These are phyloP conservation scores for Saraca asoca DNA, from an alignment of 331 rosid genomes.

Conservation along the genomic window DNA sequence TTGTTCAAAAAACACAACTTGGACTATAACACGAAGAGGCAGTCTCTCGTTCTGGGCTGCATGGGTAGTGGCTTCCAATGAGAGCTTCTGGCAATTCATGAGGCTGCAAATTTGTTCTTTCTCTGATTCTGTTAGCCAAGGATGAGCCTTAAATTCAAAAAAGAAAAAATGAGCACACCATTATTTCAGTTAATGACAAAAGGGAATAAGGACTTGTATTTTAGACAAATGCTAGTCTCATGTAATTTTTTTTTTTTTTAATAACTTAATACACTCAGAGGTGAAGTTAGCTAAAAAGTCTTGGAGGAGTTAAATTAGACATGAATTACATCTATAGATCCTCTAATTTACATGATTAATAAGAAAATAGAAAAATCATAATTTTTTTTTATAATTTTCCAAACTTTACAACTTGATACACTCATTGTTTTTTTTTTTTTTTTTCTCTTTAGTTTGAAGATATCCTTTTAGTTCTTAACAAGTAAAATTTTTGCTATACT, in stretches of 20 bases:
- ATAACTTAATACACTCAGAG: too few species aligned
- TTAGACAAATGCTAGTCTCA: too few species aligned
- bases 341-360: neutral
- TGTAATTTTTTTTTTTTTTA: too few species aligned
- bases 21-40: conserved; percentile 80
- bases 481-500: neutral
- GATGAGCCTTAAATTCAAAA: conserved; percentile 62
- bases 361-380: too few species aligned
- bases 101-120: conserved; percentile 85
- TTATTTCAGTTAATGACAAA: neutral
- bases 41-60: conserved; percentile 91
- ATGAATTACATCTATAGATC: too few species aligned
- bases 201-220: neutral
- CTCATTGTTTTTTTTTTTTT: too few species aligned
- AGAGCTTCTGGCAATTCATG: conserved; percentile 90
- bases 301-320: too few species aligned
- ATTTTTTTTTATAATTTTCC: too few species aligned
- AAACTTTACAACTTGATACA: too few species aligned
- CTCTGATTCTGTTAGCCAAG: conserved; percentile 79
- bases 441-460: too few species aligned
- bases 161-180: neutral
- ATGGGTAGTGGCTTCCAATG: conserved; percentile 88
- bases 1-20: conserved; percentile 85
- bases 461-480: neutral
- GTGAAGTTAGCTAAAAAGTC: too few species aligned